These are phyloP conservation scores for Xylariaceae sp. DNA, from an alignment of 2,329 filamentous ascomycete genomes.

Conservation along the genomic window DNA sequence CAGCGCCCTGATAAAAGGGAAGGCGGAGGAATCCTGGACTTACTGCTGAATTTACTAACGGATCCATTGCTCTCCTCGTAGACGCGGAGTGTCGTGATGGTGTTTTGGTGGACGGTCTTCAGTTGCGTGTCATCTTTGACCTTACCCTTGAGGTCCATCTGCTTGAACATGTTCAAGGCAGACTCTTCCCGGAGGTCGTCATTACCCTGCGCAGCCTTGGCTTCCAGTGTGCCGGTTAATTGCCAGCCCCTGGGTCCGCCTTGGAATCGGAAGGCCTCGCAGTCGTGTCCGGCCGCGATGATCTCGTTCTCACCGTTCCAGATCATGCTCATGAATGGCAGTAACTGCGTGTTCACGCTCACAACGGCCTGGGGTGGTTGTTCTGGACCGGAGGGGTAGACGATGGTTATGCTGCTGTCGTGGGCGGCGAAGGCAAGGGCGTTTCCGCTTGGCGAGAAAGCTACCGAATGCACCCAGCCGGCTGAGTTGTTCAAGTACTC, in stretches of 20 bases:
- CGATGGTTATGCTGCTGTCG: constrained; percentile 93
- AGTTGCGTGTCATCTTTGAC: constrained; percentile 86
- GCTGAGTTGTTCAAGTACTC: constrained; percentile 95
- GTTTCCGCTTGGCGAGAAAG: constrained; percentile 87
- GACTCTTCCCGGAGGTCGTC: constrained; percentile 74
- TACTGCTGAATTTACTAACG: constrained; percentile 81
- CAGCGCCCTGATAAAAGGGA: background rate
- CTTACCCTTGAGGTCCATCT: constrained; percentile 98
- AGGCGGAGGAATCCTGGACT: constrained; percentile 37
- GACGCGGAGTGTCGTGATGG: constrained; percentile 75
- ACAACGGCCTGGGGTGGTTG: constrained; percentile 87
- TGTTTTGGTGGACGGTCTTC: constrained; percentile 95
- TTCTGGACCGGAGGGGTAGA: constrained; percentile 87
- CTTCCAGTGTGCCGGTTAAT: constrained; percentile 73
- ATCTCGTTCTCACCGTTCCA: constrained; percentile 93
- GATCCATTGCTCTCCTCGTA: constrained; percentile 61
- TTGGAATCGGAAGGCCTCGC: constrained; percentile 82
- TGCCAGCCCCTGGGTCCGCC: constrained; percentile 79
- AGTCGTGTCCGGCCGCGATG: constrained; percentile 87
- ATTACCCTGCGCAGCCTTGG: constrained; percentile 57
- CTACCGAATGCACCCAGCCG: constrained; percentile 91
- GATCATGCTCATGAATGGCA: constrained; percentile 87
- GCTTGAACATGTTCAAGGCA: constrained; percentile 94
- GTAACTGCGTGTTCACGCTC: constrained; percentile 79
- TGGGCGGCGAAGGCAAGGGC: constrained; percentile 92